Percentiles rank a stretch among this genome's conserved stretches.
Evolutionary conservation across 2,329 filamentous ascomycete genomes (phyloP).

Genomic region (Seiridium cupressi): DNA sequence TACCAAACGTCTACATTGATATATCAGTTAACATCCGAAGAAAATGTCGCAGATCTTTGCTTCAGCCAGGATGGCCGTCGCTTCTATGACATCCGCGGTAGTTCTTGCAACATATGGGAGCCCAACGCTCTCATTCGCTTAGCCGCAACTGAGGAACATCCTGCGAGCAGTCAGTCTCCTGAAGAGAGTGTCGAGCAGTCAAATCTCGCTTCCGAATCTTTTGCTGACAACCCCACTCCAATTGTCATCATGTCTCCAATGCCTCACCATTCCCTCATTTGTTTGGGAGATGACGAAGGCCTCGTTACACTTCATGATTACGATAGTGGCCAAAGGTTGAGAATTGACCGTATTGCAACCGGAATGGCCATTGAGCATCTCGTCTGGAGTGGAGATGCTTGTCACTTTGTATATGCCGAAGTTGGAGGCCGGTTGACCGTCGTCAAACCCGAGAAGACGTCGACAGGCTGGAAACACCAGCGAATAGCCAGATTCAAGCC

Average conservation of each 20-base stretch:
- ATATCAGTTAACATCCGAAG: constrained; percentile 16
- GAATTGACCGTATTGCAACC: constrained; percentile 1
- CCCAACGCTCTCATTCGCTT: constrained; percentile 15
- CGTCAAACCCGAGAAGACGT: not conserved
- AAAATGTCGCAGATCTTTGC: constrained; percentile 12
- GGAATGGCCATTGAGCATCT: constrained; percentile 1
- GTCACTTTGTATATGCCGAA: constrained; percentile 2
- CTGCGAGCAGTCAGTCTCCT: not conserved
- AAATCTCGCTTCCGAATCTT: not conserved
- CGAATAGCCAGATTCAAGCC: not conserved
- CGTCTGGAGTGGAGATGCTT: not conserved
- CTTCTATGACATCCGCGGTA: constrained; percentile 17
- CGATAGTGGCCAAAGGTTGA: not conserved
- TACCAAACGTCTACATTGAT: constrained; percentile 13
- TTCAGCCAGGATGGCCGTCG: constrained; percentile 18
- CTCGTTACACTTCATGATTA: constrained; percentile 2
- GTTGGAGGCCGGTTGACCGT: not conserved
- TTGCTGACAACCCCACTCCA: not conserved
- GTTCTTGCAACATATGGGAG: constrained; percentile 22
- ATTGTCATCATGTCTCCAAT: not conserved
- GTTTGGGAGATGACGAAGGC: constrained; percentile 1
- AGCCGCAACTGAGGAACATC: not conserved
- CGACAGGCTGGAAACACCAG: not conserved
- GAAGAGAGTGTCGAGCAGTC: not conserved
- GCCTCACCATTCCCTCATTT: not conserved